Base-by-base conservation (phyloP, 495 filamentous ascomycete genomes). In the Platismatia glauca region DNA sequence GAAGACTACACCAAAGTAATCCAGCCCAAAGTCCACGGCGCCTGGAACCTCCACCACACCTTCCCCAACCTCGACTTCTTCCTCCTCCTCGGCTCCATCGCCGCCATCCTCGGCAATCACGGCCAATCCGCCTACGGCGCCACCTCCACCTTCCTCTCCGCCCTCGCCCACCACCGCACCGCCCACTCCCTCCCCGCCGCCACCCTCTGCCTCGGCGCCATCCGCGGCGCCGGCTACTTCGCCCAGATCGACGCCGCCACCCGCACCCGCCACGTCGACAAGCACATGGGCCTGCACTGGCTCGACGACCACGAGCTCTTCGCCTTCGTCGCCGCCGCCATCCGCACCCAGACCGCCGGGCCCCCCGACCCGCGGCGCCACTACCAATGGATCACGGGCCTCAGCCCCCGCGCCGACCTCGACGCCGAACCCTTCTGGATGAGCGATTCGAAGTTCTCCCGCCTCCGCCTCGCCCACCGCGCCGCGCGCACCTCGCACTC, bases 81-180 rank as follows among this genome's bases (percentile, higher is more conserved):
- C 66, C 65, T 79, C 58, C 72, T 77, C 18, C 72, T 82, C 6
- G 79, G 76, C 0, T 79, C 76, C 12, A 64, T 75, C 2, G 68
- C 72, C 33, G 73, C 75, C 31, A 65, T 78, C n/a, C 66, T 80
- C 11, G 80, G 77, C 20, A 71, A 73, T 16, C 61, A 67, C 22
- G 74, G 71, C 0, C 79, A 82, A 60, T 71, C 75, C 20, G 73
- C 74, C 56, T 82, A 82, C 63, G 71, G 72, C 6, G 71, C 71
- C 20, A 68, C 77, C 34, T 56, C 55, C 44, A 65, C 59, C 44
- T 65, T 55, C 59, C 37, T 55, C 66, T 75, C 78, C 50, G 69
- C 69, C 39, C 34, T 58, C 18, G 55, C 52, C 20, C 4, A 39
- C n/a, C 35, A 57, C 39, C 57, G 60, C 16, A 20, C 18, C 31